Conservation (phyloP, 306 rosid species). For the Echinosophora koreensis region DNA sequence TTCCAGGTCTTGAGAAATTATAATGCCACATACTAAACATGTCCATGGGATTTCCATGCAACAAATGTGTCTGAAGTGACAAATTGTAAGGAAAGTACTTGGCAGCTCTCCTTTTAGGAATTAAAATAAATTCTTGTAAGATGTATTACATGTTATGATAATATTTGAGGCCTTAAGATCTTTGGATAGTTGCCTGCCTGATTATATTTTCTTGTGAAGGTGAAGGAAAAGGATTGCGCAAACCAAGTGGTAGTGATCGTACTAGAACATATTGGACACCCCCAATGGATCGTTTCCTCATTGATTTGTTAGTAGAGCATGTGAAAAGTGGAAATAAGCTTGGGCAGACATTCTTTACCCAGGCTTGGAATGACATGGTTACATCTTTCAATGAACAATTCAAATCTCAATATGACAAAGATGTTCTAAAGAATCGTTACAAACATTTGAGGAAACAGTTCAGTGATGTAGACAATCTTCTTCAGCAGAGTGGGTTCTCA, state of each 20-base stretch:
- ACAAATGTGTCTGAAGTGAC: neutral
- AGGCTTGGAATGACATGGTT: slow-evolving; percentile 78
- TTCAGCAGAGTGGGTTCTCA: slow-evolving; percentile 64
- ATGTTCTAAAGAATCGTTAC: slow-evolving; percentile 78
- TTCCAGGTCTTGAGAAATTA: neutral
- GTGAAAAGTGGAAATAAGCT: slow-evolving; percentile 69
- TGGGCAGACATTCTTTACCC: slow-evolving; percentile 73
- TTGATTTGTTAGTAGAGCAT: slow-evolving; percentile 73
- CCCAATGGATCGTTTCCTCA: slow-evolving; percentile 75
- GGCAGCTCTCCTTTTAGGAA: neutral
- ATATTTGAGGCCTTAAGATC: slow-evolving; percentile 31
- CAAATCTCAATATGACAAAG: slow-evolving; percentile 72
- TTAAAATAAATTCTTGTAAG: neutral
- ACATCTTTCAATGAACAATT: slow-evolving; percentile 65
- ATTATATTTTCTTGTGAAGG: slow-evolving; percentile 49
- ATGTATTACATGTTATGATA: slow-evolving; percentile 36
- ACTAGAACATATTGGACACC: slow-evolving; percentile 84
- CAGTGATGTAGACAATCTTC: slow-evolving; percentile 68
- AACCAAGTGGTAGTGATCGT: slow-evolving; percentile 60
- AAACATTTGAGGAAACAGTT: slow-evolving; percentile 74
- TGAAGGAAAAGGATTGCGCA: slow-evolving; percentile 56
- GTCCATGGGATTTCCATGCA: neutral
- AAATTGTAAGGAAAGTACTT: slow-evolving; percentile 3
- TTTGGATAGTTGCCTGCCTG: slow-evolving; percentile 37
- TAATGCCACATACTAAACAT: neutral